Evolutionary conservation across 208 protist species (phyloP).

Genomic region (Acanthamoeba healyi): DNA sequence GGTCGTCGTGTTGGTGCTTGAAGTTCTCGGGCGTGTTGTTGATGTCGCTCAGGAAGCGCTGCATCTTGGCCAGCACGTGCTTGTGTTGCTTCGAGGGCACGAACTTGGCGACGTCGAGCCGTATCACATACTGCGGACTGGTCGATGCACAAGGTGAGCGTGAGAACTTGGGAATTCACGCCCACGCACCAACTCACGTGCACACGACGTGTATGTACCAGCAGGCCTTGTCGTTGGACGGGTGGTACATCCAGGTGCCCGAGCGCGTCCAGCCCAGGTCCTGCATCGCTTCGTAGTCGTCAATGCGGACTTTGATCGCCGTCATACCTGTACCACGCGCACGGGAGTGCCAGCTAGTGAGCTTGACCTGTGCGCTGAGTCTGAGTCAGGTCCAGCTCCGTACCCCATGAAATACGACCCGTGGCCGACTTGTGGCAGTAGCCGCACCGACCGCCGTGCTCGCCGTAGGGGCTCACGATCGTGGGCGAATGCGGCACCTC

Average conservation of each 20-base stretch:
- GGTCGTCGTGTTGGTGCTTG: background rate
- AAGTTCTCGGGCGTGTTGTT: conserved; percentile 46
- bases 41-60: conserved; percentile 67
- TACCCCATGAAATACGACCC: conserved; percentile 48
- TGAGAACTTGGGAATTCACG: background rate
- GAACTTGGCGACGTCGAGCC: conserved; percentile 79
- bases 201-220: conserved; percentile 34
- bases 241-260: conserved; percentile 86
- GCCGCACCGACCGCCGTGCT: background rate
- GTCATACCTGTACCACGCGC: conserved; percentile 29
- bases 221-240: conserved; percentile 76
- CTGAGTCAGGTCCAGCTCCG: no score
- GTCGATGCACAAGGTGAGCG: background rate
- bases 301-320: background rate
- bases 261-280: conserved; percentile 86
- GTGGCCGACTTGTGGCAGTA: conserved; percentile 43
- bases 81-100: conserved; percentile 75
- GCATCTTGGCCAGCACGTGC: conserved; percentile 56
- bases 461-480: conserved; percentile 1
- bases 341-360: background rate
- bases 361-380: background rate
- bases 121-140: conserved; percentile 85
- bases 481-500: conserved; percentile 29
- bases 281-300: conserved; percentile 84
- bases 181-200: no score